phyloP scores from a whole-genome alignment of 768 basidiomycete genomes.

The Boletus fagicola region DNA sequence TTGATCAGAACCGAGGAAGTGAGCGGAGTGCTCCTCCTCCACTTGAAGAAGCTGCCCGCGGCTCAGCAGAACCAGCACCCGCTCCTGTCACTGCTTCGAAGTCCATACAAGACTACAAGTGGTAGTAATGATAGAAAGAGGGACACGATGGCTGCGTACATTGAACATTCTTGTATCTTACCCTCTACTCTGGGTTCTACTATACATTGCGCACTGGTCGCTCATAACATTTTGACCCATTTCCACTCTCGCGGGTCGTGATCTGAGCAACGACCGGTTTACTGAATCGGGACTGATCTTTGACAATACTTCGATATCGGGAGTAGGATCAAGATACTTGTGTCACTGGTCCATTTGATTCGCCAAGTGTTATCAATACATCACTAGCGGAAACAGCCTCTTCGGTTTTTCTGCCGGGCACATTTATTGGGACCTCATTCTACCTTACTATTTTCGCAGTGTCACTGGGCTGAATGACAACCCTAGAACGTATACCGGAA shows the following conservation, averaged over 20 bases:
- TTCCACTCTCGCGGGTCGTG: constrained; percentile 7
- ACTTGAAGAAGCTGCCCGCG: constrained; percentile 46
- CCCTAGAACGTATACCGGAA: constrained; percentile 58
- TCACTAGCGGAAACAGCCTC: too few species aligned
- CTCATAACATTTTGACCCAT: not conserved
- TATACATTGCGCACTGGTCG: constrained; percentile 46
- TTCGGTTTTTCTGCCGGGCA: not conserved
- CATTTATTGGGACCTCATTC: not conserved
- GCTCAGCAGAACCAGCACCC: constrained; percentile 43
- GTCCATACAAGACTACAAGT: constrained; percentile 33
- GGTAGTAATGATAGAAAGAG: constrained; percentile 8
- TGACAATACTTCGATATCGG: not conserved
- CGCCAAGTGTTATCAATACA: too few species aligned
- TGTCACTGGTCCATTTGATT: not conserved
- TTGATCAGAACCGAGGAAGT: constrained; percentile 70
- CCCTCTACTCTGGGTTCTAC: constrained; percentile 41
- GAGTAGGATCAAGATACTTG: not conserved
- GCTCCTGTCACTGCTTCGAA: constrained; percentile 48
- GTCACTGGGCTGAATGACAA: not conserved
- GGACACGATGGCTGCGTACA: constrained; percentile 6
- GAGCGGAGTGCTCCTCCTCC: constrained; percentile 67
- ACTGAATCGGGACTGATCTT: not conserved
- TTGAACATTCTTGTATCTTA: constrained; percentile 23
- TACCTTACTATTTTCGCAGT: not conserved
- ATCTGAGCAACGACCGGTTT: not conserved